Base-by-base conservation (phyloP, 108 stramenopile species). In the Skeletonema costatum region DNA sequence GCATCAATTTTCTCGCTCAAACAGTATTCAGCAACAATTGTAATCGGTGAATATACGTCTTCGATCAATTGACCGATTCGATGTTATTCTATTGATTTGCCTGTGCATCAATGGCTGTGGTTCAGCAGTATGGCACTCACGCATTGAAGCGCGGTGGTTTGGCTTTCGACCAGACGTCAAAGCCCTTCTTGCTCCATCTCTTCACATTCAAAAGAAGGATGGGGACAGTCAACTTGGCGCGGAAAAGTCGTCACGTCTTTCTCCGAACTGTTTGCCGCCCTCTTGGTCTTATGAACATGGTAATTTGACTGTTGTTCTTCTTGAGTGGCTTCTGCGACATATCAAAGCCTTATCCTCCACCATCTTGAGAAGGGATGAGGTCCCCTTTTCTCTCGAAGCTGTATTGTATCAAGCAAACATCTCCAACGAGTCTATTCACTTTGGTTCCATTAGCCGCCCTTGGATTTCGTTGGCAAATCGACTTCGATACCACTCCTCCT, bases 321-420 rank as follows among this genome's bases (percentile, higher is more conserved):
- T 17, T 30, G 10, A 95, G 58, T 4, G n/a, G 87, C 91, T 62
- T 75, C 39, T 44, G 88, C 83, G n/a, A 93, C 87, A 96, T 86
- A 46, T 86, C 86, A n/a, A 95, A 77, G n/a, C n/a, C 92, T 92
- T 93, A 32, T 95, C 92, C 14, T 97, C 93, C 94, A 97, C 69
- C n/a, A n/a, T n/a, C n/a, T n/a, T 89, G 88, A 1, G 77, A 82
- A 35, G 94, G 92, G 6, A 96, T 80, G 51, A 96, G 60, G n/a
- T n/a, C 39, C 89, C 73, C 67, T 91, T 92, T 21, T 96, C 95
- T 32, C 88, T n/a, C 91, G 11, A n/a, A 64, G 50, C 17, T 86
- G 78, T 7, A 66, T 58, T 16, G 86, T 74, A 44, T 76, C 74
- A 16, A 88, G 17, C 1, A 91, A n/a, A n/a, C 39, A 74, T 89